Evolutionary conservation across 2,329 filamentous ascomycete species (phyloP), one percentile per base, ranked within the genome.

Genomic region (Celoporthe dispersa): DNA sequence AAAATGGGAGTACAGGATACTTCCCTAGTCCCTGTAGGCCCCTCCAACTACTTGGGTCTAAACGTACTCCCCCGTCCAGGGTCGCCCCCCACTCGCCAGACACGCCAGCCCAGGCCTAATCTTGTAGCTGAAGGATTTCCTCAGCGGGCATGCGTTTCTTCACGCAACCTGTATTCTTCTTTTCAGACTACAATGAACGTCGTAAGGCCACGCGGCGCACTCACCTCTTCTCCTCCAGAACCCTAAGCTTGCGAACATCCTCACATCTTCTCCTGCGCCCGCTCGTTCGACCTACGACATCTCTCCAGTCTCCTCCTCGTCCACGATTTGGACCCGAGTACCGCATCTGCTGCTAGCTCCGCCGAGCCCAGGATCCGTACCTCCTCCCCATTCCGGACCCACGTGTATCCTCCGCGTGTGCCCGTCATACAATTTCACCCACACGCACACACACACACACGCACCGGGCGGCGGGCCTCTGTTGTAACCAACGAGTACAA

Each of bases 131-230:
- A 60, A 60, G 57, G 57, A 60, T 60, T 19, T 37, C 57, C 31
- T 37, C 57, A 7, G 53, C 53, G 53, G 48, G 53, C 44, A 57
- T 57, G 53, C 28, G 1, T 19, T 57, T 57, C 53, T 57, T 33
- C 22, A 33, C 16, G 33, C 33, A 60, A 48, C 44, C 44, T n/a
- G 22, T 9, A n/a, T n/a, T 37, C 57, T 60, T 33, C 33, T 37
- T 60, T 59, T 14, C 22, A 31, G n/a, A 64, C 61, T 3, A 51
- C 39, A 44, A 64, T 64, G 39, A 64, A 25, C 31, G 22, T 8
- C 31, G 44, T 55, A 35, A 53, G 63, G 63, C 41, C 63, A 64
- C 63, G 63, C 63, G 63, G 63, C 63, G 44, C 44, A n/a, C 8
- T 33, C 31, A 28, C 28, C 44, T 12, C 19, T 64, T 22, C 16